Conservation (phyloP, 495 filamentous ascomycete species). For the Daldinia caldariorum region DNA sequence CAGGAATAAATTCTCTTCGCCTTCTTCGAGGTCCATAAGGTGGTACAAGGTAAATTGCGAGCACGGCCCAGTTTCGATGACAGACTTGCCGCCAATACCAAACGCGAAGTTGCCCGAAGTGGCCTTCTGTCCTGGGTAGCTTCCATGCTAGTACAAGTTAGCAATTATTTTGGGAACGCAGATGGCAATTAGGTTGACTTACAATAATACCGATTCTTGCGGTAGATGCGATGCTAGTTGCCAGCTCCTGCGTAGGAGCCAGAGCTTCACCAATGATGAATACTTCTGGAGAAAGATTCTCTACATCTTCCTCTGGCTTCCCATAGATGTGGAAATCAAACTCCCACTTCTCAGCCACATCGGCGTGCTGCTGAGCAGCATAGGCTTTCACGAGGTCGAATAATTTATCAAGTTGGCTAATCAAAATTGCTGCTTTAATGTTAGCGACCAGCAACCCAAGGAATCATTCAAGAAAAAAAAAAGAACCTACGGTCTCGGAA, state of each 20-base stretch:
- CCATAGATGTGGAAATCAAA: constrained; percentile 58
- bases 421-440: constrained; percentile 50
- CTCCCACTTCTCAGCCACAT: constrained; percentile 43
- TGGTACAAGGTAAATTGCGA: constrained; percentile 61
- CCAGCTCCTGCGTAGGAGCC: constrained; percentile 54
- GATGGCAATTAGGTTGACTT: constrained; percentile 10
- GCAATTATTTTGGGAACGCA: background rate
- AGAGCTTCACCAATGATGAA: constrained; percentile 56
- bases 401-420: constrained; percentile 52
- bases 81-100: constrained; percentile 49
- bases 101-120: constrained; percentile 59
- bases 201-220: constrained; percentile 49
- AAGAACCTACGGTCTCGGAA: constrained; percentile 52
- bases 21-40: constrained; percentile 52
- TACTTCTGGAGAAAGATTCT: constrained; percentile 45
- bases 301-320: constrained; percentile 40
- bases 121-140: constrained; percentile 57
- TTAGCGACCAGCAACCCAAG: constrained; percentile 7
- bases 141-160: constrained; percentile 52
- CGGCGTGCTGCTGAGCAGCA: constrained; percentile 38
- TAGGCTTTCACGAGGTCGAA: constrained; percentile 45
- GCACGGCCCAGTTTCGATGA: constrained; percentile 52
- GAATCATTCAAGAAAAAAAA: background rate
- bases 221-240: constrained; percentile 50
- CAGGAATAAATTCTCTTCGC: constrained; percentile 42